Evolutionary conservation across 257 asterid genomes (phyloP), one percentile per base, ranked within the genome.

Genomic region (Capsicum chinense): DNA sequence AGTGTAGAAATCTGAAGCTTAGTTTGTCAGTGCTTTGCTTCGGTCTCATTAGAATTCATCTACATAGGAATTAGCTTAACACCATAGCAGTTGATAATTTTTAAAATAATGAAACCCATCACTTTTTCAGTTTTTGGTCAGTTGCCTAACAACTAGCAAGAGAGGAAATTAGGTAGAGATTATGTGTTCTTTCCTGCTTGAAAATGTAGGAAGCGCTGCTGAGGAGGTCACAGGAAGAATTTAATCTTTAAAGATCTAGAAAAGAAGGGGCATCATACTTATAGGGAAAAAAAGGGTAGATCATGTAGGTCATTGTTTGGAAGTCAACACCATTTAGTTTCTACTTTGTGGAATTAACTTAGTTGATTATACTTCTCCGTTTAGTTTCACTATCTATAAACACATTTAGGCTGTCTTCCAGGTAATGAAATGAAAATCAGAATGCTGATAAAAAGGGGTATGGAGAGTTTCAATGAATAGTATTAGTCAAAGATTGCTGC

Each of bases 231-330:
- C 26, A 48, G 48, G 80, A n/a, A 73, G 80, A 73, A 19, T 21
- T 21, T 48, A 12, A 3, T 48, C 80, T 73, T 9, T 73, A 50
- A 48, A n/a, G 80, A 48, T 48, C 33, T 52, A 73, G 60, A 73
- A 67, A 48, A 73, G 60, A 50, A 50, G 54, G 78, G 33, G 78
- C 19, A 12, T 74, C 44, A 21, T 74, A 48, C 60, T 48, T 52
- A 21, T 74, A 0, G 44, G 3, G 12, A 3, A 7, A 74, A 50
- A n/a, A 44, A 0, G 3, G n/a, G 7, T 59, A 7, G 19, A 50
- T 74, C 60, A 21, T 50, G 59, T 74, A 74, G 80, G 80, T 74
- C 80, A 74, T 74, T 48, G 80, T 19, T 15, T 9, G 21, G 80
- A 42, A 3, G 11, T 48, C 5, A 3, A 33, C 44, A 73, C 60